These are phyloP conservation scores for Musa itinerans DNA, from an alignment of 176 grass and related monocot genomes.

Conservation along the genomic window DNA sequence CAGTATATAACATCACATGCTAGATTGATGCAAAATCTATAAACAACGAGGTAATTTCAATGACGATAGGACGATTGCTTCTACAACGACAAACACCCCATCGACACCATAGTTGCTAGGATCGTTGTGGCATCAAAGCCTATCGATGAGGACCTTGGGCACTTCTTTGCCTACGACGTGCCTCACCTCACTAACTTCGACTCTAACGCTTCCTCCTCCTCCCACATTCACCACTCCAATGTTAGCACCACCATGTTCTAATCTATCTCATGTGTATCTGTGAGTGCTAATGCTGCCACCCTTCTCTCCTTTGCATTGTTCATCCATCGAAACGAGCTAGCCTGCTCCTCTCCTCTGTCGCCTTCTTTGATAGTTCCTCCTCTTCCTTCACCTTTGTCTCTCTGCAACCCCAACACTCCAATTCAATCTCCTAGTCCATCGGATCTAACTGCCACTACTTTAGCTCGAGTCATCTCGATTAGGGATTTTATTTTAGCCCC, in stretches of 20 bases:
- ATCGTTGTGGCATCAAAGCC: slow-evolving; percentile 20
- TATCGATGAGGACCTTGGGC: too few species aligned
- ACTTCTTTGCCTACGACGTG: too few species aligned
- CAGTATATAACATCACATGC: too few species aligned
- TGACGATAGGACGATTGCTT: background rate
- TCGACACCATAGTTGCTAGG: background rate
- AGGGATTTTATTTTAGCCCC: slow-evolving; percentile 19
- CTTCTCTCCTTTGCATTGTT: too few species aligned
- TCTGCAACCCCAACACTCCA: slow-evolving; percentile 39
- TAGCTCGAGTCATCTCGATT: background rate
- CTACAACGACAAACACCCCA: too few species aligned
- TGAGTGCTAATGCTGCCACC: too few species aligned
- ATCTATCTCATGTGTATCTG: too few species aligned
- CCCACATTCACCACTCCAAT: fast-evolving
- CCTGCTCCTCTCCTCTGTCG: background rate
- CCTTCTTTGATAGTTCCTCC: slow-evolving; percentile 57
- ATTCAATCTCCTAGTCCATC: slow-evolving; percentile 9
- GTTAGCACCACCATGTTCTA: too few species aligned
- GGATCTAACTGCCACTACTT: background rate
- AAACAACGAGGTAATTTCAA: too few species aligned
- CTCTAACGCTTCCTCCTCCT: fast-evolving
- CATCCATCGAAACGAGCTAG: too few species aligned
- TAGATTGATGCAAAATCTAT: too few species aligned
- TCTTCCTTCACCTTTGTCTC: slow-evolving; percentile 42
- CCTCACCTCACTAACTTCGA: too few species aligned